These are phyloP conservation scores for Xanthoceras sorbifolium DNA, from an alignment of 345 rosid species.

Conservation along the genomic window DNA sequence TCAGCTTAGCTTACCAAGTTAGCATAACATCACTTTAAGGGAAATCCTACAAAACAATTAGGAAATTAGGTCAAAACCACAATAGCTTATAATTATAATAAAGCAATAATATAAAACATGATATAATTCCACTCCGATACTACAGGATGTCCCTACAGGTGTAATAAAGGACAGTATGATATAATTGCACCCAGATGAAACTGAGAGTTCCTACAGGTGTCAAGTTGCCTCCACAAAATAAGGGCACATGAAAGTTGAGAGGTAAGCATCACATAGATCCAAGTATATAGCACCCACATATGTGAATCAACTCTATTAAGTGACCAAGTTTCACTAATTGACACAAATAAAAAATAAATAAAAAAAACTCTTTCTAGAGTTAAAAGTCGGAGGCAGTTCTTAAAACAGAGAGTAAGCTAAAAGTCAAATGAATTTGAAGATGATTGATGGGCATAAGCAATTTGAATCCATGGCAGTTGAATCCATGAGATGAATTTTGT, in stretches of 20 bases:
- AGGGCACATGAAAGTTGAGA: not conserved
- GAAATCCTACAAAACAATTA: conserved; percentile 6
- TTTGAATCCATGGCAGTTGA: too few relatives aligned
- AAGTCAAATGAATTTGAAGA: not conserved
- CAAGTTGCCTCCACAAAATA: not conserved
- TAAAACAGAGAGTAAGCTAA: not conserved
- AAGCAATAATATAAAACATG: not conserved
- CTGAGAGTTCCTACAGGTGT: not conserved
- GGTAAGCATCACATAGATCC: not conserved
- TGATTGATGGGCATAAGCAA: not conserved
- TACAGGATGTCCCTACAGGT: not conserved
- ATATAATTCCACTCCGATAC: not conserved
- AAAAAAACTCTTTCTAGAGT: too few relatives aligned
- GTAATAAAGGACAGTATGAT: not conserved
- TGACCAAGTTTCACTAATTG: not conserved
- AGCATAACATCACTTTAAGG: not conserved
- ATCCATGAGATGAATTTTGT: not conserved
- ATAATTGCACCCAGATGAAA: not conserved
- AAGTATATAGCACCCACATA: not conserved
- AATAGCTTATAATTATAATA: not conserved
- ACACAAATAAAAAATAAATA: too few relatives aligned
- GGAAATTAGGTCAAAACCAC: conserved; percentile 3
- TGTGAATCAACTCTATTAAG: not conserved
- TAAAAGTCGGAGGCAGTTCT: not conserved
- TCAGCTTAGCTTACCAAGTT: not conserved